phyloP scores from a whole-genome alignment of 2,329 filamentous ascomycete species.

The Macrophomina tecta region DNA sequence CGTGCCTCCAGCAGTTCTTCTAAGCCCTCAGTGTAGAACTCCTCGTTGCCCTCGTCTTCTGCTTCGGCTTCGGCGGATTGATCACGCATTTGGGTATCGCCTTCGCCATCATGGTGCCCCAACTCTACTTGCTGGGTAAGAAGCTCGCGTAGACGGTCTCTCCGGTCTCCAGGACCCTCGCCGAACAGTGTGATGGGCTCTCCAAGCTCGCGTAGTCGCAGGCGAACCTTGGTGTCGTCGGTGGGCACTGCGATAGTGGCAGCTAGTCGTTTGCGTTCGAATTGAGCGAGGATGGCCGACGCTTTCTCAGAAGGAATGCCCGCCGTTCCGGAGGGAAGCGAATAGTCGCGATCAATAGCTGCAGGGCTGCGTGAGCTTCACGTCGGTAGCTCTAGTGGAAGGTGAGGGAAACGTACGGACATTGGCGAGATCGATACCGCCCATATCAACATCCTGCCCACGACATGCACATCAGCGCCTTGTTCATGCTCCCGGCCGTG shows the following conservation, averaged over 20 bases:
- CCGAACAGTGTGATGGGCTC: constrained; percentile 95
- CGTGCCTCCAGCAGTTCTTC: constrained; percentile 76
- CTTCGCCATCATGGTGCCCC: constrained; percentile 51
- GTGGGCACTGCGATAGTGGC: constrained; percentile 92
- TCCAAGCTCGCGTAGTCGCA: constrained; percentile 81
- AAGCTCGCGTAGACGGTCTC: constrained; percentile 84
- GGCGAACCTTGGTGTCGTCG: constrained; percentile 85
- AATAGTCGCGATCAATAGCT: constrained; percentile 82
- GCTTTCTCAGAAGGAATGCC: constrained; percentile 81
- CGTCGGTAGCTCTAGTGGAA: not conserved
- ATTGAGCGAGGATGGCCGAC: constrained; percentile 83
- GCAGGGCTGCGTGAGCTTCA: constrained; percentile 22
- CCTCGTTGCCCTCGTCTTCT: constrained; percentile 72
- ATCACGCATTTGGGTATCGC: constrained; percentile 62
- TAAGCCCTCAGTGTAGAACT: constrained; percentile 90
- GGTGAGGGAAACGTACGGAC: constrained; percentile 60
- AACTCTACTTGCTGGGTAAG: constrained; percentile 75
- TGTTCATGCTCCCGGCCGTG: constrained; percentile 13
- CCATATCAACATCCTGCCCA: constrained; percentile 58
- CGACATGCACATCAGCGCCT: constrained; percentile 24
- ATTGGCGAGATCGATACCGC: constrained; percentile 66
- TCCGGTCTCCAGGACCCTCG: constrained; percentile 82
- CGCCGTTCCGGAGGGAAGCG: constrained; percentile 68
- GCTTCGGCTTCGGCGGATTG: constrained; percentile 47
- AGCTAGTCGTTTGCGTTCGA: constrained; percentile 87